A percentile compares a stretch with the other conserved stretches of the same genome.
Evolutionary conservation across 441 rosid species (phyloP).

Genomic region (Populus hybrid): DNA sequence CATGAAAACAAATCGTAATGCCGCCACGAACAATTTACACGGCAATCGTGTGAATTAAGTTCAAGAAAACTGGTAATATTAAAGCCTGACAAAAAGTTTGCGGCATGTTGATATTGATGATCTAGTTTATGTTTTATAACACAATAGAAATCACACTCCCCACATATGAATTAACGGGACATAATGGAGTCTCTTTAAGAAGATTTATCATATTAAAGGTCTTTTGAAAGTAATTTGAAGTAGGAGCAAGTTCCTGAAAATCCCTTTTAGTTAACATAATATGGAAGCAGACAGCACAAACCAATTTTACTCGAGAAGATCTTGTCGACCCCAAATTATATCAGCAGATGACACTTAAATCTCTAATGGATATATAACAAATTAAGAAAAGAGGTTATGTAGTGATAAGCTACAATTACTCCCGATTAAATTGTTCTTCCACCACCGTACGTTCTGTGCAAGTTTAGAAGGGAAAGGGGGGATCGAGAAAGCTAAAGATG

Average conservation of each 20-base stretch:
- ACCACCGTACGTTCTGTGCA: background rate
- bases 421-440: background rate
- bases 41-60: background rate
- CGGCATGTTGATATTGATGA: background rate
- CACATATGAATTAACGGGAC: too few species aligned
- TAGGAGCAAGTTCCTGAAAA: background rate
- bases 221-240: background rate
- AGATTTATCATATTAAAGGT: too few species aligned
- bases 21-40: background rate
- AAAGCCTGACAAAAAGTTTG: background rate
- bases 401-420: background rate
- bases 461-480: background rate
- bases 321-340: background rate
- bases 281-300: background rate
- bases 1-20: background rate
- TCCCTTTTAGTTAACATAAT: background rate
- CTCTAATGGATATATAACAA: background rate
- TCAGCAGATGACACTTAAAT: background rate
- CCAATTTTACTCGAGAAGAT: background rate
- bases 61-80: background rate
- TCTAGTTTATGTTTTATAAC: too few species aligned
- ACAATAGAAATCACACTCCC: too few species aligned
- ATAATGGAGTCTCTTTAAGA: too few species aligned
- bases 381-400: background rate
- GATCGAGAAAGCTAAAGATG: background rate